Evolutionary conservation across 129 eudicot genomes (phyloP).

Genomic region (Pseudognaphalium luteoalbum): DNA sequence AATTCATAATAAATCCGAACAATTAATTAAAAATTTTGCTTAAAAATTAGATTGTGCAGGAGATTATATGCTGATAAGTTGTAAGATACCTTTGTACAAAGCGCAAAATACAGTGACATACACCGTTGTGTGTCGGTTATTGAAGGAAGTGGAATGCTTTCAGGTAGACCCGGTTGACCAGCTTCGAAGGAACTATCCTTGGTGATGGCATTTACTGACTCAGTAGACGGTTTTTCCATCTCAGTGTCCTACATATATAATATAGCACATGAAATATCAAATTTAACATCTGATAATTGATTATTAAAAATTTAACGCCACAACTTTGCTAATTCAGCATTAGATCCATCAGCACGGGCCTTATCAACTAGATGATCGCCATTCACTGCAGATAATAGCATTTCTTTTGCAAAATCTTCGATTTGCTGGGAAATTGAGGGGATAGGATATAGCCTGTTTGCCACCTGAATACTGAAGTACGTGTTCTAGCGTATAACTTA

Average conservation of each 20-base stretch:
- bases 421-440: constrained; percentile 59
- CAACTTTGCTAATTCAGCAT: constrained; percentile 60
- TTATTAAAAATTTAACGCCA: constrained; percentile 4
- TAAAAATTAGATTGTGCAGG: background rate
- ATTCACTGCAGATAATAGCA: constrained; percentile 57
- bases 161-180: constrained; percentile 43
- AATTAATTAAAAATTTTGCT: background rate
- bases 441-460: constrained; percentile 92
- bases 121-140: constrained; percentile 69
- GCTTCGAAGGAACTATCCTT: constrained; percentile 49
- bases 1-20: too few species aligned
- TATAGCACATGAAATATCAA: constrained; percentile 14
- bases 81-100: constrained; percentile 84
- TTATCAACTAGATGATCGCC: constrained; percentile 30
- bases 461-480: constrained; percentile 56
- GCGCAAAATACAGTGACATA: constrained; percentile 97
- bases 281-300: constrained; percentile 3
- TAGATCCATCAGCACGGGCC: constrained; percentile 43
- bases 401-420: constrained; percentile 91
- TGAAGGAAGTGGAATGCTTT: constrained; percentile 46
- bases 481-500: constrained; percentile 7
- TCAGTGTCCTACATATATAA: constrained; percentile 45
- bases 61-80: constrained; percentile 8
- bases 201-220: constrained; percentile 31
- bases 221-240: constrained; percentile 46